Percentiles rank a stretch among this genome's conserved stretches.
Evolutionary conservation across 768 basidiomycete genomes (phyloP).

Genomic region (Termitomyces sp.): DNA sequence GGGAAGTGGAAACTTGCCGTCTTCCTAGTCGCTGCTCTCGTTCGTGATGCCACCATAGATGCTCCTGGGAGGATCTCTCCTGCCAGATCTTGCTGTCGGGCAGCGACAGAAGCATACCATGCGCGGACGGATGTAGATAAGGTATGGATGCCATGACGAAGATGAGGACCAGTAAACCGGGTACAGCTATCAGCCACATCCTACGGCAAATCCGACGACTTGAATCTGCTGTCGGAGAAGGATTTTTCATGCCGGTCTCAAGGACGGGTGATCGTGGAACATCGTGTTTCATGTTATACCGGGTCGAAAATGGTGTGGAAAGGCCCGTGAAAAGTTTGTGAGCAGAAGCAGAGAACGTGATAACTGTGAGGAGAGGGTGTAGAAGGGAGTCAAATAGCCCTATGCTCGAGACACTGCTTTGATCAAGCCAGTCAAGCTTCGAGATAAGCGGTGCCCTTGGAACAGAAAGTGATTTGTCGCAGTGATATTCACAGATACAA

Average conservation of each 20-base stretch:
- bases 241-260: constrained; percentile 5
- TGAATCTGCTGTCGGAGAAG: not conserved
- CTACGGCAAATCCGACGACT: constrained; percentile 43
- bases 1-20: constrained; percentile 7
- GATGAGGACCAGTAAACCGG: constrained; percentile 52
- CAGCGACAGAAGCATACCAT: constrained; percentile 32
- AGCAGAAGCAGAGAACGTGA: constrained; percentile 12
- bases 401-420: constrained; percentile 5
- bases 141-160: constrained; percentile 48
- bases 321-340: not conserved
- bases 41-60: constrained; percentile 37
- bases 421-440: constrained; percentile 8
- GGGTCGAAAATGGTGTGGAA: constrained; percentile 10
- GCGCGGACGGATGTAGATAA: constrained; percentile 42
- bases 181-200: constrained; percentile 44
- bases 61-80: constrained; percentile 19
- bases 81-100: constrained; percentile 23
- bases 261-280: constrained; percentile 7
- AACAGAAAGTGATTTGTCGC: not conserved
- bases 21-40: constrained; percentile 28
- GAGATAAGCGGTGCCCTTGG: not conserved
- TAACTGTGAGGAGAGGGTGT: constrained; percentile 1
- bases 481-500: not conserved
- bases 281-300: constrained; percentile 4
- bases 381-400: constrained; percentile 2